phyloP scores from a whole-genome alignment of 352 stramenopile genomes.

The Poterioochromonas sp. region DNA sequence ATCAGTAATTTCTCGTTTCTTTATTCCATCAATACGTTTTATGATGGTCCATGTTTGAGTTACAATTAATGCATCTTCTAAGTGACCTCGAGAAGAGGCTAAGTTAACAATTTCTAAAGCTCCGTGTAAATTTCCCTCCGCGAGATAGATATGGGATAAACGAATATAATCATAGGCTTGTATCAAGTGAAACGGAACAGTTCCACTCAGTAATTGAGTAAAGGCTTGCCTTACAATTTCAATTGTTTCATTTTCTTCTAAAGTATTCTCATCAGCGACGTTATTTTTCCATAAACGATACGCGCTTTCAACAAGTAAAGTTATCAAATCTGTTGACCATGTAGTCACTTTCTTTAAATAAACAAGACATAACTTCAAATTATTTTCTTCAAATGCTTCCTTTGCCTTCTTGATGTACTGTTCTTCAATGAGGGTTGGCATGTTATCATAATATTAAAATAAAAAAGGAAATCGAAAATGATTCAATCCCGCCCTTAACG shows the following conservation, averaged over 20 bases:
- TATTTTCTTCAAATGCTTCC: background rate
- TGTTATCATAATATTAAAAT: too few relatives aligned
- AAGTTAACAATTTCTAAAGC: background rate
- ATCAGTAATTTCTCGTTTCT: background rate
- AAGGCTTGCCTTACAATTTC: background rate
- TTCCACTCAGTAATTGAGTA: background rate
- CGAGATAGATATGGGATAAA: background rate
- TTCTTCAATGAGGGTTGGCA: background rate
- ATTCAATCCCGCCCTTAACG: too few relatives aligned
- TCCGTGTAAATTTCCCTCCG: background rate
- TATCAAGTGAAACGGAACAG: background rate
- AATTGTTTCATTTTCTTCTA: background rate
- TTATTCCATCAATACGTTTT: background rate
- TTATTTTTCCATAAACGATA: background rate
- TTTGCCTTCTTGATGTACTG: background rate
- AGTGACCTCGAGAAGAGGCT: background rate
- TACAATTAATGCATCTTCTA: background rate
- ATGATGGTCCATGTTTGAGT: background rate
- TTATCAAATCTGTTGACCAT: background rate
- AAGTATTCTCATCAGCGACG: background rate
- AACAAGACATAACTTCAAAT: background rate
- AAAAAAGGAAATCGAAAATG: too few relatives aligned
- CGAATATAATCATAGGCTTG: background rate
- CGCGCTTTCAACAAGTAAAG: background rate
- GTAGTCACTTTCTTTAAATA: background rate